Percentiles rank a stretch among this genome's conserved stretches.
phyloP scores from a whole-genome alignment of 2,329 filamentous ascomycete genomes.

The Botrytis tulipae region DNA sequence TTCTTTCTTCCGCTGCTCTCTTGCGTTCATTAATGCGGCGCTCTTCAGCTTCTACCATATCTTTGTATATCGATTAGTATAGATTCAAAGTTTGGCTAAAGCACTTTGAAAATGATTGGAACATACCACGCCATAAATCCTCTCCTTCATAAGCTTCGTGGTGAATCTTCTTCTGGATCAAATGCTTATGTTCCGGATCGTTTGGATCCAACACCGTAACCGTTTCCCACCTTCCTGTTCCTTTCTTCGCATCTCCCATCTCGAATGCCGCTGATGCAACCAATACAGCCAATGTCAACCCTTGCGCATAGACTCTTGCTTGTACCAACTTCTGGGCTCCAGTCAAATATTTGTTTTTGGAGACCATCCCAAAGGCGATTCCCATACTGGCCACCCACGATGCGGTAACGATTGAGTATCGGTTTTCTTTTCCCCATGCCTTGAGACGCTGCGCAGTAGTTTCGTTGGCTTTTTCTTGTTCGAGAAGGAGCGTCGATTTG shows the following conservation, averaged over 20 bases:
- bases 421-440: constrained; percentile 68
- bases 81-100: neutral
- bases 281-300: constrained; percentile 65
- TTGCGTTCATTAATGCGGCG: constrained; percentile 49
- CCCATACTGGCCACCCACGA: constrained; percentile 67
- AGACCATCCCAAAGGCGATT: constrained; percentile 60
- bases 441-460: constrained; percentile 58
- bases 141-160: constrained; percentile 85
- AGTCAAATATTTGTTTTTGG: constrained; percentile 60
- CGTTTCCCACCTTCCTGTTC: constrained; percentile 79
- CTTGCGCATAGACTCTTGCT: constrained; percentile 74
- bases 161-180: constrained; percentile 84
- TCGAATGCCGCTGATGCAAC: constrained; percentile 68
- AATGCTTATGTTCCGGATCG: constrained; percentile 76
- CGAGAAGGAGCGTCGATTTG: constrained; percentile 27
- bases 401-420: constrained; percentile 66
- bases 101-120: constrained; percentile 9
- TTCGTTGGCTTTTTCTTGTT: constrained; percentile 41
- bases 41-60: constrained; percentile 83
- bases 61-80: constrained; percentile 46
- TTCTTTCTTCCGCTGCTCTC: constrained; percentile 51
- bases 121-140: constrained; percentile 86
- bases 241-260: constrained; percentile 71
- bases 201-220: constrained; percentile 76
- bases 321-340: constrained; percentile 70